Evolutionary conservation across 2,329 filamentous ascomycete species (phyloP).

Genomic region (Penicillium brevicompactum): DNA sequence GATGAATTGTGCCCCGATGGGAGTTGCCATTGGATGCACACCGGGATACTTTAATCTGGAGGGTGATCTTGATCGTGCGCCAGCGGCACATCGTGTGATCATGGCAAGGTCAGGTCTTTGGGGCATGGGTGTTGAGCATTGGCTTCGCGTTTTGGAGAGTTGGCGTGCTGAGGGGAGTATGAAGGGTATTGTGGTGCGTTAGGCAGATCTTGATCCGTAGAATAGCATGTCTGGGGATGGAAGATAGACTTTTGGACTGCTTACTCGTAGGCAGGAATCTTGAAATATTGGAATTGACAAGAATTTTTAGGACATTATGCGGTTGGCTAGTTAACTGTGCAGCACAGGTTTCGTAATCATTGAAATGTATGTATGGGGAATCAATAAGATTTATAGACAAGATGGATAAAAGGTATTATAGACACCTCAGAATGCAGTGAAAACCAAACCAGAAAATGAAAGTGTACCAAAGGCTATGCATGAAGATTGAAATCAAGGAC

Average conservation of each 20-base stretch:
- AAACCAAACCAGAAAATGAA: background rate
- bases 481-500: background rate
- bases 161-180: background rate
- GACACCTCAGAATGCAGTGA: slow-evolving; percentile 8
- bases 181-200: background rate
- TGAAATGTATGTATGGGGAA: slow-evolving; percentile 5
- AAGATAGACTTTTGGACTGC: too few relatives aligned
- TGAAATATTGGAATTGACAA: too few relatives aligned
- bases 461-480: slow-evolving; percentile 23
- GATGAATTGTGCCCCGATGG: slow-evolving; percentile 43
- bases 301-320: too few relatives aligned
- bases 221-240: too few relatives aligned
- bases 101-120: background rate
- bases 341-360: background rate
- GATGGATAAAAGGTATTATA: background rate
- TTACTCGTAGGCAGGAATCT: too few relatives aligned
- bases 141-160: background rate
- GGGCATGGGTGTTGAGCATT: background rate
- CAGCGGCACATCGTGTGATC: slow-evolving; percentile 18
- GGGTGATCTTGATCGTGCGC: background rate
- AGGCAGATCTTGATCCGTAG: background rate
- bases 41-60: slow-evolving; percentile 54
- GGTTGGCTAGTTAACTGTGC: background rate
- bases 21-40: slow-evolving; percentile 52
- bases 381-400: background rate